Conservation (phyloP, 2,329 filamentous ascomycete species). For the Achaetomium macrosporum region DNA sequence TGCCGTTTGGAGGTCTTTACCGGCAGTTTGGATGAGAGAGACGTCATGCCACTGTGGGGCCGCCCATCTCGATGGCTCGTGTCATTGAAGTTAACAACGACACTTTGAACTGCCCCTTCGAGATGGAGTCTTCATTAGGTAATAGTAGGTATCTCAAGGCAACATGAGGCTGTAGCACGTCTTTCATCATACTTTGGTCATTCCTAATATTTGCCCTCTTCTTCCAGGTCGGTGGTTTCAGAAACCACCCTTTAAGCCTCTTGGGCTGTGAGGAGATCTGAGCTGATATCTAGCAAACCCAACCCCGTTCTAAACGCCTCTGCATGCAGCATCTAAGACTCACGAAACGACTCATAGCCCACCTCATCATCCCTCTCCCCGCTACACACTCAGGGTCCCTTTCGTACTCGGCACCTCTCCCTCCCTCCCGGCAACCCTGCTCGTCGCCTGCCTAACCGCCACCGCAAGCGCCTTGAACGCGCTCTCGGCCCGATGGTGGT, state of each 20-base stretch:
- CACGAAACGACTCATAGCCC: neutral
- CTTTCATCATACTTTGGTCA: too few relatives aligned
- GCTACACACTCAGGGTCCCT: constrained; percentile 67
- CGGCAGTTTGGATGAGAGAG: neutral
- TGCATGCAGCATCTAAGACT: neutral
- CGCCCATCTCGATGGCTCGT: neutral
- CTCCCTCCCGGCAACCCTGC: constrained; percentile 69
- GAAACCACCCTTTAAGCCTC: too few relatives aligned
- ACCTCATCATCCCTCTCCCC: neutral
- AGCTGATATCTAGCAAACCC: neutral
- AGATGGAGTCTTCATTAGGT: too few relatives aligned
- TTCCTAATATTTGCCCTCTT: too few relatives aligned
- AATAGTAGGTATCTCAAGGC: too few relatives aligned
- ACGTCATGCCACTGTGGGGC: constrained; percentile 15
- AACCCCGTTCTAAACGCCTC: neutral
- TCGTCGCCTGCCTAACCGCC: constrained; percentile 72
- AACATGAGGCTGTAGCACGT: too few relatives aligned
- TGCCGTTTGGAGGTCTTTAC: neutral
- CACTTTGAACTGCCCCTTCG: too few relatives aligned
- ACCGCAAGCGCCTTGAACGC: constrained; percentile 95
- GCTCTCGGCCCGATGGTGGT: constrained; percentile 93
- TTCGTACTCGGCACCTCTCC: constrained; percentile 95
- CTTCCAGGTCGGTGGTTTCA: too few relatives aligned
- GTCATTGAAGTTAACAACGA: too few relatives aligned
- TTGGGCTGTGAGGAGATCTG: too few relatives aligned